Conservation (phyloP, 768 basidiomycete species). For the Amyloporia xantha region DNA sequence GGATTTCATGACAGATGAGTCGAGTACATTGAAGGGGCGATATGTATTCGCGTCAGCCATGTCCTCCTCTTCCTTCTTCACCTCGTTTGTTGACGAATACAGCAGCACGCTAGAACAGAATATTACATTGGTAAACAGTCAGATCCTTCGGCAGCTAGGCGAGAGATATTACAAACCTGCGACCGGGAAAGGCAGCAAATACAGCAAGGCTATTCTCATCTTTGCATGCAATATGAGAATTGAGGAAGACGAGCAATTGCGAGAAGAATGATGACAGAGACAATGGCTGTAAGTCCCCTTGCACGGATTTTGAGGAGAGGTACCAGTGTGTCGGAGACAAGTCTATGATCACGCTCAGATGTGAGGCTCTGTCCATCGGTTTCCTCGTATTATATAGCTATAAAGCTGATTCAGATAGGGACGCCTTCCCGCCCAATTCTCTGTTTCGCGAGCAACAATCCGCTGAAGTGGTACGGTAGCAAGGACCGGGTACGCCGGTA, state of each 20-base stretch:
- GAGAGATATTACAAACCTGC: conserved; percentile 46
- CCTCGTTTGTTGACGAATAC: conserved; percentile 60
- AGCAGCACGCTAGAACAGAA: conserved; percentile 54
- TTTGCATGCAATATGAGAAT: conserved; percentile 84
- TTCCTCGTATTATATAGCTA: too few relatives aligned
- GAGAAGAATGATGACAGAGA: conserved; percentile 70
- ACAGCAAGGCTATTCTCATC: conserved; percentile 92
- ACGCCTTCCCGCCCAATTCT: too few relatives aligned
- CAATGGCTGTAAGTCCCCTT: conserved; percentile 41
- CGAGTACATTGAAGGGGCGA: conserved; percentile 74
- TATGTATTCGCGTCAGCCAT: conserved; percentile 73
- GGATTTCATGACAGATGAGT: conserved; percentile 55
- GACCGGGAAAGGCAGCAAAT: conserved; percentile 81
- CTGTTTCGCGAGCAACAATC: too few relatives aligned
- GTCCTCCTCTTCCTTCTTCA: conserved; percentile 28
- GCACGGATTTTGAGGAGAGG: conserved; percentile 43
- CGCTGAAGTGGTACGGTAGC: too few relatives aligned
- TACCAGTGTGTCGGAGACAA: conserved; percentile 86
- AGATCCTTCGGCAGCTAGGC: too few relatives aligned
- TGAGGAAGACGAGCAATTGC: conserved; percentile 84
- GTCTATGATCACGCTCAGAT: conserved; percentile 82
- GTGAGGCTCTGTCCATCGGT: conserved; percentile 45
- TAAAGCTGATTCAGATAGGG: too few relatives aligned
- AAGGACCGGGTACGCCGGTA: too few relatives aligned
- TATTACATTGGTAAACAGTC: too few relatives aligned